phyloP scores from a whole-genome alignment of 345 rosid species.

The Alliaria petiolata region DNA sequence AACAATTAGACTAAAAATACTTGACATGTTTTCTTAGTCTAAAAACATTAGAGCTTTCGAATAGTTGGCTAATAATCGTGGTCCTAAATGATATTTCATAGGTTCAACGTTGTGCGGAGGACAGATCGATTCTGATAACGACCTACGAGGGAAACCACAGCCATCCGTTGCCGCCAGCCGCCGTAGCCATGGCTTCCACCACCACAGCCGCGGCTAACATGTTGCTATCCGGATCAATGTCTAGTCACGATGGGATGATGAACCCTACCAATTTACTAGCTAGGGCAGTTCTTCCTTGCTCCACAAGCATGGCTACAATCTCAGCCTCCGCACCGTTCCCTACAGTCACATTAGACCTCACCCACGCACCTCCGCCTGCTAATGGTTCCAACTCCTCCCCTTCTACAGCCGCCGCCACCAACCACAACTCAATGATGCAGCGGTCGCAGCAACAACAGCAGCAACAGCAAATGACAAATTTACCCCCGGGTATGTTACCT shows the following conservation, averaged over 20 bases:
- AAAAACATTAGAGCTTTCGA: neutral
- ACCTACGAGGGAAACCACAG: slow-evolving; percentile 95
- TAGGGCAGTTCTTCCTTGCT: slow-evolving; percentile 81
- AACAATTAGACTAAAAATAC: neutral
- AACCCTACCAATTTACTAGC: slow-evolving; percentile 80
- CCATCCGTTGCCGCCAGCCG: slow-evolving; percentile 92
- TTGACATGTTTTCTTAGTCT: neutral
- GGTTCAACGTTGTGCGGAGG: slow-evolving; percentile 99
- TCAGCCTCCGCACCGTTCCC: slow-evolving; percentile 99
- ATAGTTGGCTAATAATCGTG: neutral
- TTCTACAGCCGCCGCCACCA: slow-evolving; percentile 37
- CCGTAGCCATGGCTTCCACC: slow-evolving; percentile 94
- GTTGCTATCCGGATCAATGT: slow-evolving; percentile 91
- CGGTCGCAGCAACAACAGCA: slow-evolving; percentile 11
- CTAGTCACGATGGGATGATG: slow-evolving; percentile 85
- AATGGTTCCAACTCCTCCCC: slow-evolving; percentile 36
- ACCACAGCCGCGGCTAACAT: slow-evolving; percentile 84
- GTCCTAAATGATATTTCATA: neutral
- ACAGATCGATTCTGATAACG: slow-evolving; percentile 72
- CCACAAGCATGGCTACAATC: slow-evolving; percentile 89
- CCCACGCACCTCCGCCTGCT: slow-evolving; percentile 40
- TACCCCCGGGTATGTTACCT: slow-evolving; percentile 31
- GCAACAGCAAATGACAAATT: slow-evolving; percentile 25
- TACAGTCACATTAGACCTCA: slow-evolving; percentile 90
- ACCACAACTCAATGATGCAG: slow-evolving; percentile 17